These are phyloP conservation scores for Trichoderma gracile DNA, from an alignment of 2,329 filamentous ascomycete species.

Conservation along the genomic window DNA sequence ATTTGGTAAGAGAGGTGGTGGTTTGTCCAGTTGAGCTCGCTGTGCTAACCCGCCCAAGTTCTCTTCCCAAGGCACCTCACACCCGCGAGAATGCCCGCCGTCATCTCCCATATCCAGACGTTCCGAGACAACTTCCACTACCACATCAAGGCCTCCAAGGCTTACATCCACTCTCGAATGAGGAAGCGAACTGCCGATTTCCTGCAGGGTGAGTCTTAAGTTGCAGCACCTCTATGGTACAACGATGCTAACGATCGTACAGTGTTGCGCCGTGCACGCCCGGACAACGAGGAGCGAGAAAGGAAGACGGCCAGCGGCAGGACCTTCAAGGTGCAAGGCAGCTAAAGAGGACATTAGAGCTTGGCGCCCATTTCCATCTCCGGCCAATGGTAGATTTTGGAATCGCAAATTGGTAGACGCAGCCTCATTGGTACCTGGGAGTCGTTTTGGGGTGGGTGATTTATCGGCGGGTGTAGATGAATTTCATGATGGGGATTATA, in stretches of 20 bases:
- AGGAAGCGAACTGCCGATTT: slow-evolving; percentile 96
- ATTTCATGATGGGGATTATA: slow-evolving; percentile 17
- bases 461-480: slow-evolving; percentile 16
- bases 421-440: neutral
- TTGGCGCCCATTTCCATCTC: slow-evolving; percentile 21
- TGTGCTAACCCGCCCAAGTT: slow-evolving; percentile 54
- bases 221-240: neutral
- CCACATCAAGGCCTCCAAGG: slow-evolving; percentile 99
- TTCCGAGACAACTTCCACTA: slow-evolving; percentile 99
- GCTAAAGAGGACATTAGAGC: slow-evolving; percentile 29
- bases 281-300: slow-evolving; percentile 95
- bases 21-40: neutral
- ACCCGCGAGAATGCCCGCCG: slow-evolving; percentile 83
- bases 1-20: slow-evolving; percentile 66
- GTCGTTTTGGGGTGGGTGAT: slow-evolving; percentile 1
- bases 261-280: slow-evolving; percentile 95
- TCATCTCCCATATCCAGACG: slow-evolving; percentile 98
- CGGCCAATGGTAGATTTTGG: slow-evolving; percentile 20
- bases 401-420: neutral
- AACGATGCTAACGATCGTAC: slow-evolving; percentile 34
- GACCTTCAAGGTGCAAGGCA: slow-evolving; percentile 69
- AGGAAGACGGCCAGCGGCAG: slow-evolving; percentile 96
- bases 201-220: slow-evolving; percentile 75
- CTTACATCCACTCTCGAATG: slow-evolving; percentile 98
- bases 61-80: slow-evolving; percentile 95